phyloP scores from a whole-genome alignment of 495 filamentous ascomycete species.

The Hypoxylon lienhwacheense region DNA sequence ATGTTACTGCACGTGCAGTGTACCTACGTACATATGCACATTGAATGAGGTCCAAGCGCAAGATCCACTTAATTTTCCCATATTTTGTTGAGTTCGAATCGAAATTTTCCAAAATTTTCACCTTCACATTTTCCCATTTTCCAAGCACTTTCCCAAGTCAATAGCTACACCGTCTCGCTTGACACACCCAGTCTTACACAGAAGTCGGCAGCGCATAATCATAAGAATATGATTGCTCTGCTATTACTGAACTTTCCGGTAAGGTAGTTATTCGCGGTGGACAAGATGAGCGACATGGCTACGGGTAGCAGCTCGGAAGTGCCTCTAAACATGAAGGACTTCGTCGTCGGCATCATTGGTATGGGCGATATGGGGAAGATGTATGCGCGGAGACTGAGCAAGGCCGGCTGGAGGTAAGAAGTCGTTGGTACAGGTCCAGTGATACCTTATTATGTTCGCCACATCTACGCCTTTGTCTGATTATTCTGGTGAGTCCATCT shows the following conservation, averaged over 20 bases:
- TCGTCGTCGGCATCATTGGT: constrained; percentile 88
- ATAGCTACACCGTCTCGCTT: background rate
- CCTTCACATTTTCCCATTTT: constrained; percentile 5
- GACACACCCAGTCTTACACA: background rate
- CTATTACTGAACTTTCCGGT: constrained; percentile 6
- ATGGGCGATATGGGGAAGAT: constrained; percentile 99
- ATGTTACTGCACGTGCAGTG: no score
- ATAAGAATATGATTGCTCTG: constrained; percentile 23
- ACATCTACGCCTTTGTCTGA: constrained; percentile 24
- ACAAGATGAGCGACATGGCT: constrained; percentile 24
- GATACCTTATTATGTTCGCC: no score
- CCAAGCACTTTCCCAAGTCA: background rate
- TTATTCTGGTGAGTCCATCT: constrained; percentile 30
- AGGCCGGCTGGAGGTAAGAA: constrained; percentile 91
- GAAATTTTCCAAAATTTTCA: constrained; percentile 16
- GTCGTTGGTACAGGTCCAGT: constrained; percentile 23
- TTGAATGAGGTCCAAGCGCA: constrained; percentile 3
- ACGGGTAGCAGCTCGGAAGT: constrained; percentile 13
- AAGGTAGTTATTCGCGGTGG: constrained; percentile 15
- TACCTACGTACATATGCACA: no score
- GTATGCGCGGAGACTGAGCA: constrained; percentile 86
- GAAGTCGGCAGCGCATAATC: background rate
- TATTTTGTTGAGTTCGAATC: constrained; percentile 8
- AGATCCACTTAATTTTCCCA: constrained; percentile 28
- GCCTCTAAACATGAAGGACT: constrained; percentile 57